Base-by-base conservation (phyloP, 2,329 filamentous ascomycete genomes). In the Colletotrichum sublineola region DNA sequence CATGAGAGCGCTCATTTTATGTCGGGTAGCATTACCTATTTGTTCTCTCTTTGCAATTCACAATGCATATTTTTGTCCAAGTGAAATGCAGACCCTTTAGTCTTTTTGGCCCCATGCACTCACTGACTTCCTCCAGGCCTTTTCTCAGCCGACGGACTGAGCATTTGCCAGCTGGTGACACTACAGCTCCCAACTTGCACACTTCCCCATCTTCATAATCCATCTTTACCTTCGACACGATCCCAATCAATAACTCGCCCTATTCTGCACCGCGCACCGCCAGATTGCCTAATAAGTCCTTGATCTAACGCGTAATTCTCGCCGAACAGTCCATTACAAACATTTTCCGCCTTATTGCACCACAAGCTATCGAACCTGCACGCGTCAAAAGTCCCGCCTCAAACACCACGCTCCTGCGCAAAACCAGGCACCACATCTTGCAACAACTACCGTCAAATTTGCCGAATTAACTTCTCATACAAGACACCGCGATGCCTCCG, bases 401-500 rank as follows among this genome's bases (percentile, higher is more conserved):
- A 11, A 29, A n/a, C n/a, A 15, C 14, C 36, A 5, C 52, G 8
- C 20, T 24, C 14, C 24, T 20, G 15, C 29, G 42, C 50, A 29
- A 7, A 20, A 7, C 15, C 5, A 36, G 20, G 24, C 24, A 24
- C 15, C 7, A 7, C 7, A 38, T 15, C 11, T 12, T 29, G 2
- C 38, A 15, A 56, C 20, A 18, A 58, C 14, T 18, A 58, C 38
- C 2, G n/a, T 9, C n/a, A 29, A 29, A 14, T 24, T 8, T 20
- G 38, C 6, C 31, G 9, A 46, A 5, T 5, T 9, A 14, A 42
- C 7, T 3, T 42, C 36, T 14, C n/a, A 29, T 7, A 11, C 36
- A 29, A 57, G 2, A 9, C n/a, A 24, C 4, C 44, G 8, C 36
- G 3, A 73, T 73, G 55, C 64, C 57, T 53, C 71, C 74, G 15